phyloP scores from a whole-genome alignment of 805 yeast species.

The Candida xyloterini region DNA sequence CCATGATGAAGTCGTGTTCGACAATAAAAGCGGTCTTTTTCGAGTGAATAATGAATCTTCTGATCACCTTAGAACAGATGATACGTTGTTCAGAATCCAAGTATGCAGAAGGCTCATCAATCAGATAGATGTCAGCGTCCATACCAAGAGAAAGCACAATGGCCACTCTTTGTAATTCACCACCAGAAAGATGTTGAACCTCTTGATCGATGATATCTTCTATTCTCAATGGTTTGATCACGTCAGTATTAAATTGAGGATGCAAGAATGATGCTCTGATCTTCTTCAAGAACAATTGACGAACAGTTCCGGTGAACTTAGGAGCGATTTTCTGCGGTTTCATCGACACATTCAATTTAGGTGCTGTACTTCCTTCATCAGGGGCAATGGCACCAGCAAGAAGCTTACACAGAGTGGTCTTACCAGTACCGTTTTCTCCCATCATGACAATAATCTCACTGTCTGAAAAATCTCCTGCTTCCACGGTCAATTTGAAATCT shows the following conservation, averaged over 20 bases:
- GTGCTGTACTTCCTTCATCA: slow-evolving; percentile 75
- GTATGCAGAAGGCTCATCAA: slow-evolving; percentile 99
- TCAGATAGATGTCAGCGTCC: slow-evolving; percentile 92
- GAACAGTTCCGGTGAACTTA: slow-evolving; percentile 96
- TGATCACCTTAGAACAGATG: slow-evolving; percentile 95
- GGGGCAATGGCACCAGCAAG: slow-evolving; percentile 92
- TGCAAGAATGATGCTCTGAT: slow-evolving; percentile 90
- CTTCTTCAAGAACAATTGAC: slow-evolving; percentile 95
- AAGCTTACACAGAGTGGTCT: slow-evolving; percentile 93
- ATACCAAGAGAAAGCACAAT: slow-evolving; percentile 92
- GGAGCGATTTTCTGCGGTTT: slow-evolving; percentile 99
- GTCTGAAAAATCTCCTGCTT: slow-evolving; percentile 88
- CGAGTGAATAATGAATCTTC: slow-evolving; percentile 93
- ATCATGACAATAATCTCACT: slow-evolving; percentile 97
- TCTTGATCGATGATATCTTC: slow-evolving; percentile 96
- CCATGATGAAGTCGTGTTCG: slow-evolving; percentile 99
- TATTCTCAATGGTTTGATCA: slow-evolving; percentile 88
- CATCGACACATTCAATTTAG: slow-evolving; percentile 91
- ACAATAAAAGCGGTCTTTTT: slow-evolving; percentile 99
- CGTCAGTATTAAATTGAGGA: slow-evolving; percentile 98
- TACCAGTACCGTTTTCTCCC: slow-evolving; percentile 99
- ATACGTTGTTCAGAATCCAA: slow-evolving; percentile 99
- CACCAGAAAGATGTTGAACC: slow-evolving; percentile 97
- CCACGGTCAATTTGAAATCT: slow-evolving; percentile 82
- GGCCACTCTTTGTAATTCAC: slow-evolving; percentile 99